Conservation (phyloP, 23 red algal genomes). For the Gracilaria caudata region DNA sequence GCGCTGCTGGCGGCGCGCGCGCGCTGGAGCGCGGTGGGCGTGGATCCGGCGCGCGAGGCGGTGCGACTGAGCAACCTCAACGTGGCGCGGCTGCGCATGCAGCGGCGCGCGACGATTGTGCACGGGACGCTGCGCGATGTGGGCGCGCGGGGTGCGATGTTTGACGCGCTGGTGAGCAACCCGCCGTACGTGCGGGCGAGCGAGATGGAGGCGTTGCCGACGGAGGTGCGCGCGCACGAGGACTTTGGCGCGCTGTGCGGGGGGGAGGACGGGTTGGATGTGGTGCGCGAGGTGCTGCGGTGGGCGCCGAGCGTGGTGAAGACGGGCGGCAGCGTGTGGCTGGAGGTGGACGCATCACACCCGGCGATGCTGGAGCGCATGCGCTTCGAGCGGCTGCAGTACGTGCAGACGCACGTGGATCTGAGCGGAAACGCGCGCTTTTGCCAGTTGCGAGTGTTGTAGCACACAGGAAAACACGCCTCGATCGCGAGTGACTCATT, state of each 20-base stretch:
- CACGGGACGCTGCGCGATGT: constrained; percentile 23
- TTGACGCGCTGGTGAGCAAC: constrained; percentile 84
- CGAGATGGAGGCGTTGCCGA: constrained; percentile 72
- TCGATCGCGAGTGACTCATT: constrained; percentile 21
- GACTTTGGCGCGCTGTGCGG: constrained; percentile 72
- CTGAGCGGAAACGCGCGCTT: constrained; percentile 40
- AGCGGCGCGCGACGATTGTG: constrained; percentile 12
- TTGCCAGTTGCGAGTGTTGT: neutral
- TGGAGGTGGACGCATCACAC: constrained; percentile 91
- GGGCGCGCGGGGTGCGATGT: neutral
- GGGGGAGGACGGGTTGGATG: constrained; percentile 85
- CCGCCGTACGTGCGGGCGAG: constrained; percentile 89
- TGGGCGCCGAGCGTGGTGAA: constrained; percentile 36
- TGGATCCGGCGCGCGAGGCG: constrained; percentile 64
- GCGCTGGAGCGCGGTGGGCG: constrained; percentile 49
- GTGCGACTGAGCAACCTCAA: constrained; percentile 60
- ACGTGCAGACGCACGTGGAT: constrained; percentile 7
- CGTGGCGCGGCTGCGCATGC: constrained; percentile 1
- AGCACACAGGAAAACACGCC: constrained; percentile 12
- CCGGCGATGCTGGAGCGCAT: constrained; percentile 38
- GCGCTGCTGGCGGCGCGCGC: constrained; percentile 50
- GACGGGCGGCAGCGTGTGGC: constrained; percentile 76
- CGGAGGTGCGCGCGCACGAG: constrained; percentile 83
- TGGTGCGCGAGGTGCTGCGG: constrained; percentile 73
- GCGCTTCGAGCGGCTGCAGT: constrained; percentile 5